Percentiles rank a stretch among this genome's conserved stretches.
Conservation (phyloP, 2,329 filamentous ascomycete species). For the Graphium sp. region DNA sequence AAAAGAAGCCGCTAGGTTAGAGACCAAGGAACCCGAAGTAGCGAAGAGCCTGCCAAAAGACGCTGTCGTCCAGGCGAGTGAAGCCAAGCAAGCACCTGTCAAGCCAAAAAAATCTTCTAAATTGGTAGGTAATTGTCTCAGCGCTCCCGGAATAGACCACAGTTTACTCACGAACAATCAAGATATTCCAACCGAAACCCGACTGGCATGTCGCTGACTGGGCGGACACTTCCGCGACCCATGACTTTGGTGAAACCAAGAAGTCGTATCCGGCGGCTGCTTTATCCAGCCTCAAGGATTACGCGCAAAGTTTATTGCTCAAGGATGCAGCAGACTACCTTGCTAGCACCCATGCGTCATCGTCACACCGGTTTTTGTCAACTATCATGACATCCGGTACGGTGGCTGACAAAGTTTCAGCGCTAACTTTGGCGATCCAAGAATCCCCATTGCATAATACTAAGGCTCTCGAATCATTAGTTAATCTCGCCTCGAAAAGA, state of each 20-base stretch:
- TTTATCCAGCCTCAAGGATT: conserved; percentile 49
- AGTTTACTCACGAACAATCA: too few species aligned
- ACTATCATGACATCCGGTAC: conserved; percentile 96
- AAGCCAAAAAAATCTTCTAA: too few species aligned
- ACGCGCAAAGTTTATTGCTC: conserved; percentile 61
- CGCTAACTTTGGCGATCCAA: conserved; percentile 82
- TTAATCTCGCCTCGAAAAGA: conserved; percentile 76
- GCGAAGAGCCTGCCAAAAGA: too few species aligned
- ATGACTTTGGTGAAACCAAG: conserved; percentile 24
- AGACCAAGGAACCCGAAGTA: too few species aligned
- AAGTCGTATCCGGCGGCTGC: conserved; percentile 27
- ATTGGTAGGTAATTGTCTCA: too few species aligned
- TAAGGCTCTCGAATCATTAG: conserved; percentile 72
- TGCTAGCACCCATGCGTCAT: conserved; percentile 58
- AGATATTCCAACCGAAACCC: conserved; percentile 39
- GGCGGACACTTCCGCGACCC: conserved; percentile 22
- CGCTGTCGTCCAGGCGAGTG: too few species aligned
- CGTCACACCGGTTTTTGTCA: conserved; percentile 88
- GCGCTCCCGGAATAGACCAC: too few species aligned
- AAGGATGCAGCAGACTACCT: conserved; percentile 63
- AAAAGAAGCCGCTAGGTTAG: too few species aligned
- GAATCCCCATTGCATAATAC: conserved; percentile 90
- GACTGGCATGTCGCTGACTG: conserved; percentile 36
- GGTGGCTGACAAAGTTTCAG: conserved; percentile 90
- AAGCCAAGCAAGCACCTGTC: too few species aligned